phyloP scores from a whole-genome alignment of 805 yeast species.

The Saturnispora quitensis region DNA sequence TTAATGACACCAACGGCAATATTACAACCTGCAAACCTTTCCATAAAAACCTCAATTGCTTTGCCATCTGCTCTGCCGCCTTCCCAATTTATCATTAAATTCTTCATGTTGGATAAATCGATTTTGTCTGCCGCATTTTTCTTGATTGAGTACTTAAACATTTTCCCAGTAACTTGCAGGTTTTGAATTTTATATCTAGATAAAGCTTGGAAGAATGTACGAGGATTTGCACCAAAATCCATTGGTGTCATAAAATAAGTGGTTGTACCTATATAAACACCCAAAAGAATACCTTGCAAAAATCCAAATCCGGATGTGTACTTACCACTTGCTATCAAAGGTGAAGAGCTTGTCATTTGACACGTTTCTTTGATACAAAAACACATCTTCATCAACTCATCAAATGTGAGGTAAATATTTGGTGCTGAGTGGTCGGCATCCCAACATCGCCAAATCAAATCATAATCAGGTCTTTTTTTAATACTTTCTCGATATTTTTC shows the following conservation, averaged over 20 bases:
- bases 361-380: constrained; percentile 89
- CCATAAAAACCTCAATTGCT: constrained; percentile 47
- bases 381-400: constrained; percentile 64
- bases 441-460: constrained; percentile 55
- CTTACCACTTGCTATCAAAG: constrained; percentile 79
- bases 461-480: constrained; percentile 29
- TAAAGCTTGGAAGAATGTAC: constrained; percentile 56
- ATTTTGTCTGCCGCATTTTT: constrained; percentile 6
- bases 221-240: constrained; percentile 68
- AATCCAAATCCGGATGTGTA: constrained; percentile 84
- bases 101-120: constrained; percentile 37
- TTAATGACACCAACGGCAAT: constrained; percentile 63
- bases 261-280: constrained; percentile 78
- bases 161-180: constrained; percentile 73
- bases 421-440: constrained; percentile 62
- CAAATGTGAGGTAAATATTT: constrained; percentile 51
- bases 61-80: constrained; percentile 64
- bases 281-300: constrained; percentile 73
- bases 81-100: constrained; percentile 69
- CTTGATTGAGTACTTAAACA: constrained; percentile 66
- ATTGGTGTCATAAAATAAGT: constrained; percentile 74
- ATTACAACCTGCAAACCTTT: constrained; percentile 53
- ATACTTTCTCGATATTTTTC: constrained; percentile 21
- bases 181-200: constrained; percentile 79
- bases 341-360: constrained; percentile 59